These are phyloP conservation scores for Byssothecium circinans DNA, from an alignment of 2,329 filamentous ascomycete genomes.

Conservation along the genomic window DNA sequence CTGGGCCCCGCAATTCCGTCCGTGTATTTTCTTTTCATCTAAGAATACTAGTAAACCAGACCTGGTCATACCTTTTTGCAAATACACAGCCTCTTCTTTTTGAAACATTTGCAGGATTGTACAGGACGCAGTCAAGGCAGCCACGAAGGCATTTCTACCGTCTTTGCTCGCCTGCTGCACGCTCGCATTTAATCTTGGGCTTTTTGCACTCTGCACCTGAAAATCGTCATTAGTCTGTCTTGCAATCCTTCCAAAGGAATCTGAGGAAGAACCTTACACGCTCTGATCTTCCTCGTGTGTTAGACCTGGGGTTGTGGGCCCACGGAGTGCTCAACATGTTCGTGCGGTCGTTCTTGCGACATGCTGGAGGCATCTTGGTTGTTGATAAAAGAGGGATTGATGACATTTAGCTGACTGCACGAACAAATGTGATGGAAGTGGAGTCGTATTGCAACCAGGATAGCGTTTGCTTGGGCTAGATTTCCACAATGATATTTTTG, in stretches of 20 bases:
- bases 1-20: constrained; percentile 28
- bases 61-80: neutral
- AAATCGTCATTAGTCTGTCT: neutral
- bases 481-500: no score
- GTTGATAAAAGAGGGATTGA: neutral
- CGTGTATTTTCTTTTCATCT: constrained; percentile 39
- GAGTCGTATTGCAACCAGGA: neutral
- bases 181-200: constrained; percentile 41
- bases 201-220: constrained; percentile 39
- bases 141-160: constrained; percentile 39
- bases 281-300: constrained; percentile 28
- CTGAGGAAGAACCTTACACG: constrained; percentile 24
- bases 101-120: constrained; percentile 43
- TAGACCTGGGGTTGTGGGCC: constrained; percentile 28
- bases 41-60: constrained; percentile 1
- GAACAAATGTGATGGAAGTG: neutral
- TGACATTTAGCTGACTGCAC: neutral
- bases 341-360: constrained; percentile 51
- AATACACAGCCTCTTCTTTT: constrained; percentile 37
- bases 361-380: constrained; percentile 59
- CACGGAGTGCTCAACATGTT: constrained; percentile 29
- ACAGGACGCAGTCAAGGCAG: constrained; percentile 81
- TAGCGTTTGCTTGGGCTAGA: no score
- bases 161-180: constrained; percentile 34
- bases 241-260: constrained; percentile 2